Base-by-base conservation (phyloP, 495 filamentous ascomycete species). In the Penicillium pancosmium region DNA sequence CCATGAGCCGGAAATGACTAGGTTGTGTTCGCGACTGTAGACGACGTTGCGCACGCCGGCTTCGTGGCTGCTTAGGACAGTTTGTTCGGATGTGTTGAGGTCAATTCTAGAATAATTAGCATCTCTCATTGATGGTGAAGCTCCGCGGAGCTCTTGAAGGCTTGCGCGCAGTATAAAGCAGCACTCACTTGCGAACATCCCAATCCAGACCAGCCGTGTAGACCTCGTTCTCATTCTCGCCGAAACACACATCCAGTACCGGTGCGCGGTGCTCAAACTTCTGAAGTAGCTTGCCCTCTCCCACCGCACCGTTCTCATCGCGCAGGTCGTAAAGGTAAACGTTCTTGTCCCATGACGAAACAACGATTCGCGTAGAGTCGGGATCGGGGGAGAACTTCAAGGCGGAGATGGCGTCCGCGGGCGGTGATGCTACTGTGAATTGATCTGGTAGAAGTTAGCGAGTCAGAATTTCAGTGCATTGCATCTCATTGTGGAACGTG, bases 261-360 rank as follows among this genome's bases (percentile, higher is more conserved):
- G 94, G 93, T 9, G 91, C 92, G 54, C 86, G 87, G 71, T 94
- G 88, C 72, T 90, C 86, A 69, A 88, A 91, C 62, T 85, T 91
- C 54, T 83, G 78, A 21, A 92, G 68, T 19, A 95, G 81, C 53
- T 77, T 79, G 5, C 83, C 85, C 55, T 84, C 81, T 18, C 82
- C 84, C 36, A 77, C 60, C 38, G 31, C 55, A 10, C 83, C 85
- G 58, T 85, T 82, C 40, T 87, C 85, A 46, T 81, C 78, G 59
- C 82, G 80, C 54, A 83, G 82, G 66, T 96, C 89, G 80, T 98
- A 98, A 43, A 96, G 83, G 73, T 96, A 96, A 23, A 95, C 86
- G 72, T 90, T 82, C 73, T 86, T 91, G 73, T 97, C 94, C 94
- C 94, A 98, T 55, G 93, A 98, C 10, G 93, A 89, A 66, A 92